Base-by-base conservation (phyloP, 306 rosid genomes). In the Quercus mongolica region DNA sequence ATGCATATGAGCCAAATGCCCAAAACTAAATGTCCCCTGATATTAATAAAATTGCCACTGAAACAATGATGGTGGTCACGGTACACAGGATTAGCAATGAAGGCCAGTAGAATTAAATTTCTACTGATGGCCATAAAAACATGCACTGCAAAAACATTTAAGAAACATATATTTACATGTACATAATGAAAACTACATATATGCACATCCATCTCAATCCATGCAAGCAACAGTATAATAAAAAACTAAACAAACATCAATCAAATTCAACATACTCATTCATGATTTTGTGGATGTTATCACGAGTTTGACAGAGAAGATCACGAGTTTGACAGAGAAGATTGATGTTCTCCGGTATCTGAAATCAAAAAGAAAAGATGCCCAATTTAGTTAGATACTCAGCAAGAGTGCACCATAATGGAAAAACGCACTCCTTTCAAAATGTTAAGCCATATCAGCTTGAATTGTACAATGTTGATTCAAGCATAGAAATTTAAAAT, bases 311-410 rank as follows among this genome's bases (percentile, higher is more conserved):
- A 85, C 95, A 88, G 81, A 94, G 87, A 82, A 94, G 99, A 19
- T 91, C 95, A 33, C 97, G 92, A 35, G 90, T 81, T 87, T 91
- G 99, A 86, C 95, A 88, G 81, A 94, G 87, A 82, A 94, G 99
- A 79, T 85, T 86, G 82, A 91, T 56, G 77, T 91, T 94, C 1
- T 94, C 99, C 72, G 88, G 97, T 74, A 94, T 78, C 99, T 94
- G 92, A 75, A 84, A 87, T 79, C 46, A 80, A 79, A 78, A 82
- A 26, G 67, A 73, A 75, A 69, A 11, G 3, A 35, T 54, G n/a
- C n/a, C 49, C 17, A 72, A 44, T 71, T 83, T 58, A 84, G 70
- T 41, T 73, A 74, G 56, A 61, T 63, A 64, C 57, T 57, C 56
- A 77, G 35, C 56, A 71, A 57, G 49, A 82, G 73, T 73, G 56